phyloP scores from a whole-genome alignment of 768 basidiomycete genomes.

The Termitomyces sp. region DNA sequence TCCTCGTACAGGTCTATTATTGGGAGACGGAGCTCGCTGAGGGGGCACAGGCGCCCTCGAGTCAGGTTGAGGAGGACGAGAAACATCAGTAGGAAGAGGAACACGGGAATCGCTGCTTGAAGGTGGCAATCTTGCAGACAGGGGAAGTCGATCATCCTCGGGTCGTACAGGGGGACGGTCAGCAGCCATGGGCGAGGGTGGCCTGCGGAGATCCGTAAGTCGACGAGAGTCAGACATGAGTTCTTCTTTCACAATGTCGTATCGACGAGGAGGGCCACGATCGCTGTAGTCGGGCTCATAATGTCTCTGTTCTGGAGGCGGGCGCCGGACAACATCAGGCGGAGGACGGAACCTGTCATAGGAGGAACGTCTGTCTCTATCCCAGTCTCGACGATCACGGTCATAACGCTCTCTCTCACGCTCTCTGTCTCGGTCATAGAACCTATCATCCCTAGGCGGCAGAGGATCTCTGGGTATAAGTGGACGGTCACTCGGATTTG shows the following conservation, averaged over 20 bases:
- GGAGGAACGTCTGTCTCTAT: constrained; percentile 34
- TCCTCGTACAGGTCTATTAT: constrained; percentile 18
- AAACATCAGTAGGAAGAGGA: constrained; percentile 23
- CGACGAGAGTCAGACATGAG: constrained; percentile 22
- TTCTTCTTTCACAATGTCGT: constrained; percentile 20
- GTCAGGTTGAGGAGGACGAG: constrained; percentile 22
- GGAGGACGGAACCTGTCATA: constrained; percentile 20
- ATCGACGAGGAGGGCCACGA: constrained; percentile 19
- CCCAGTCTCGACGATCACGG: constrained; percentile 23
- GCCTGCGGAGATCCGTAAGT: constrained; percentile 29
- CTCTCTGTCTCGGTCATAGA: constrained; percentile 33
- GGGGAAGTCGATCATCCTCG: constrained; percentile 13
- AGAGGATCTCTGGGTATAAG: constrained; percentile 12
- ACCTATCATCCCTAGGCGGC: constrained; percentile 24
- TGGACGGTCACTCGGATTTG: constrained; percentile 14
- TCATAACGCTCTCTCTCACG: constrained; percentile 35
- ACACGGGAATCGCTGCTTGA: constrained; percentile 17
- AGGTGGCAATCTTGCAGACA: constrained; percentile 13
- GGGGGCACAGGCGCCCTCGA: constrained; percentile 24
- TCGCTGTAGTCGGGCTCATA: constrained; percentile 40
- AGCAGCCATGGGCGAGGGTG: constrained; percentile 10
- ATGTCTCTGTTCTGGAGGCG: constrained; percentile 44
- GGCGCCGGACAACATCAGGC: constrained; percentile 31
- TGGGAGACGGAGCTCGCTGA: constrained; percentile 18
- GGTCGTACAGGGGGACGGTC: constrained; percentile 15